Conservation (phyloP, 2,329 filamentous ascomycete species). For the Hypoxylon sp. region DNA sequence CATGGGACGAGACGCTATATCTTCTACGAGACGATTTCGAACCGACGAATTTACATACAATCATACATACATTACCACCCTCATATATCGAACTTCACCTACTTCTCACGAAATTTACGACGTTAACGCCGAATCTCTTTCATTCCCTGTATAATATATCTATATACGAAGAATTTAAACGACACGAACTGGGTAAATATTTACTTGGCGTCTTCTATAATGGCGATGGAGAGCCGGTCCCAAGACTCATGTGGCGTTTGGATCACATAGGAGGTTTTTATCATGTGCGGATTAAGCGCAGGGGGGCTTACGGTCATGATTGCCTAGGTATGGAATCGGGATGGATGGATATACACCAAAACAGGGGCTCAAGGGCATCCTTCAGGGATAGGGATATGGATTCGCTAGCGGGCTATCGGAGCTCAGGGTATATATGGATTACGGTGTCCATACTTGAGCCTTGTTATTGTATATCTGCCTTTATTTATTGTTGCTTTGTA, state of each 20-base stretch:
- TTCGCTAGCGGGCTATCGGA: slow-evolving; percentile 4
- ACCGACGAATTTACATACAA: slow-evolving; percentile 32
- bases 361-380: slow-evolving; percentile 8
- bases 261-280: slow-evolving; percentile 20
- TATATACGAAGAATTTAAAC: slow-evolving; percentile 38
- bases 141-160: slow-evolving; percentile 46
- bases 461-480: slow-evolving; percentile 18
- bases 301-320: slow-evolving; percentile 15
- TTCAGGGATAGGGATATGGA: slow-evolving; percentile 1
- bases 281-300: slow-evolving; percentile 6
- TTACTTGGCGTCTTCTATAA: slow-evolving; percentile 31
- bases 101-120: slow-evolving; percentile 49
- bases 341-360: slow-evolving; percentile 35
- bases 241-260: slow-evolving; percentile 35
- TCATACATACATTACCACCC: not conserved
- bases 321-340: slow-evolving; percentile 21
- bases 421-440: slow-evolving; percentile 7
- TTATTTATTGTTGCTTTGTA: slow-evolving; percentile 15
- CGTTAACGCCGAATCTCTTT: slow-evolving; percentile 39
- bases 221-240: slow-evolving; percentile 13
- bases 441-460: slow-evolving; percentile 5
- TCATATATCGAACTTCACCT: slow-evolving; percentile 3
- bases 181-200: slow-evolving; percentile 24
- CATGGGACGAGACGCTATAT: not conserved
- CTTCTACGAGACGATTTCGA: slow-evolving; percentile 53